These are phyloP conservation scores for Vitis cinerea DNA, from an alignment of 164 flowering plant species.

Conservation along the genomic window DNA sequence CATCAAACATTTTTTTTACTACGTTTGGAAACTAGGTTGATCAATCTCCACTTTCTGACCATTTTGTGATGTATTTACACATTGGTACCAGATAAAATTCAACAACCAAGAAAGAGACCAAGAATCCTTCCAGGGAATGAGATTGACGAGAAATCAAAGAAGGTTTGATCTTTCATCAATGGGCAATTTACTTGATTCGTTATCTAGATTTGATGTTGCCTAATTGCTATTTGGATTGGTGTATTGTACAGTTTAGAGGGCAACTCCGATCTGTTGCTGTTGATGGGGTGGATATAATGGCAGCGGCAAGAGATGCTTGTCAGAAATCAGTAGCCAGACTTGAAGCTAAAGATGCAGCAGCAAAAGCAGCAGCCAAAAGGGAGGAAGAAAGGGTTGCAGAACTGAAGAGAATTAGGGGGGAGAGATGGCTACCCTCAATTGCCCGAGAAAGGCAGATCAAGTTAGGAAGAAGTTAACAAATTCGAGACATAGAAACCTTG, in stretches of 20 bases:
- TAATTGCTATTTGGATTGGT: neutral
- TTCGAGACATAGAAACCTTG: too few species aligned
- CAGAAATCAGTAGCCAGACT: conserved; percentile 59
- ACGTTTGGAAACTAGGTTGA: neutral
- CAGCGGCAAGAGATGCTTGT: conserved; percentile 55
- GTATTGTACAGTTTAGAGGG: conserved; percentile 52
- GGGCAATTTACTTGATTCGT: neutral
- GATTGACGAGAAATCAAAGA: conserved; percentile 73
- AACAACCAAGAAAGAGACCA: conserved; percentile 71
- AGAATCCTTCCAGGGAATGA: conserved; percentile 60
- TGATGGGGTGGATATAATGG: conserved; percentile 65
- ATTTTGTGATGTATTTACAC: neutral
- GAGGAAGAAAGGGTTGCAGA: conserved; percentile 88
- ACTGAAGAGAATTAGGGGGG: conserved; percentile 81
- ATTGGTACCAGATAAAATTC: conserved; percentile 47
- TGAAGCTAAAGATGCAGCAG: conserved; percentile 62
- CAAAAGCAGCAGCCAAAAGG: conserved; percentile 68
- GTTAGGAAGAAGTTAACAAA: neutral
- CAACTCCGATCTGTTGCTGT: conserved; percentile 61
- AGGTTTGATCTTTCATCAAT: conserved; percentile 38
- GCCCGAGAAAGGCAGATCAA: conserved; percentile 55
- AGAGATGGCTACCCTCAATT: conserved; percentile 90
- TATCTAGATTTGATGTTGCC: neutral
- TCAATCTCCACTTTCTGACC: neutral
- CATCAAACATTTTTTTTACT: neutral